A percentile compares a stretch with the other conserved stretches of the same genome.
These are phyloP conservation scores for Acrocalymma vagum DNA, from an alignment of 2,329 filamentous ascomycete species.

Conservation along the genomic window DNA sequence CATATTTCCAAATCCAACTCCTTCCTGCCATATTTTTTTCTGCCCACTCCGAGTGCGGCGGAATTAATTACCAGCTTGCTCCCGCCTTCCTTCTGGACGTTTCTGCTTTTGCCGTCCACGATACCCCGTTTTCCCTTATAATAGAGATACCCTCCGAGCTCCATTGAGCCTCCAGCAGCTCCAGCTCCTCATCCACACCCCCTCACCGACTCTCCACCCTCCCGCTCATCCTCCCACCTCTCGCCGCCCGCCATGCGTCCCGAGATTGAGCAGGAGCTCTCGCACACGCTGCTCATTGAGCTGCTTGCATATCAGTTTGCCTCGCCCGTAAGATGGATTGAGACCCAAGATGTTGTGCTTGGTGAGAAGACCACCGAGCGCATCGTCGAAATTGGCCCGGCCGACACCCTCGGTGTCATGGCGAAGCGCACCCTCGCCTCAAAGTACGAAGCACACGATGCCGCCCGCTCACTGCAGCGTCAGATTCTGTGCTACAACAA, in stretches of 20 bases:
- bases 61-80: conserved; percentile 20
- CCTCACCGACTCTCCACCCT: conserved; percentile 14
- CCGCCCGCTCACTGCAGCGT: conserved; percentile 92
- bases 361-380: conserved; percentile 95
- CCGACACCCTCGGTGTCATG: conserved; percentile 97
- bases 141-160: conserved; percentile 37
- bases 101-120: conserved; percentile 23
- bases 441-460: conserved; percentile 99
- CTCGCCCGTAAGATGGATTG: conserved; percentile 98
- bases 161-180: conserved; percentile 25
- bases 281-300: conserved; percentile 97
- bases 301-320: conserved; percentile 99
- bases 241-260: conserved; percentile 80
- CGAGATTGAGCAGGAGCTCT: conserved; percentile 98
- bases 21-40: neutral
- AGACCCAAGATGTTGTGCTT: conserved; percentile 99
- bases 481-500: conserved; percentile 99
- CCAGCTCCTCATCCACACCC: conserved; percentile 5
- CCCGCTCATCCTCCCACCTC: conserved; percentile 30
- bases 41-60: conserved; percentile 18
- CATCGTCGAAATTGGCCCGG: conserved; percentile 96
- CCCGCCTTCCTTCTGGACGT: conserved; percentile 15
- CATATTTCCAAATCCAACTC: conserved; percentile 6
- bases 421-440: conserved; percentile 93
- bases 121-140: conserved; percentile 29